A percentile compares a stretch with the other conserved stretches of the same genome.
These are phyloP conservation scores for Yamadazyma oceani DNA, from an alignment of 1,139 yeast species.

Conservation along the genomic window DNA sequence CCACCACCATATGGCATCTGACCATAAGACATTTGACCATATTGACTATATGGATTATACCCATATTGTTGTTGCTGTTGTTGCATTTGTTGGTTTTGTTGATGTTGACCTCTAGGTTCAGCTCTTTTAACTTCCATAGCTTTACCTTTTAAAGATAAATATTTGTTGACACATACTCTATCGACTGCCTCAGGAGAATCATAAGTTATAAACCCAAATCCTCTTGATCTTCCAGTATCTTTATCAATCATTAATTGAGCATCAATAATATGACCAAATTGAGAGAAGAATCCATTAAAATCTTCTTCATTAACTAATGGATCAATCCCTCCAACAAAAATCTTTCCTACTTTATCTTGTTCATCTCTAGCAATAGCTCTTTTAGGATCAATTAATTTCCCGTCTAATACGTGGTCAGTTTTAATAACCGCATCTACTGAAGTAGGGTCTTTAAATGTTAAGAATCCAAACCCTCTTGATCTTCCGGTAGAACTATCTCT, in stretches of 20 bases:
- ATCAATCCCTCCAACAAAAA: conserved; percentile 97
- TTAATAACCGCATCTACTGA: conserved; percentile 88
- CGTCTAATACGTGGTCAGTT: conserved; percentile 89
- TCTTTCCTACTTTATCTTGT: conserved; percentile 96
- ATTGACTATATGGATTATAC: conserved; percentile 38
- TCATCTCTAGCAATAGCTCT: conserved; percentile 98
- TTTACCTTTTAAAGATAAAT: conserved; percentile 81
- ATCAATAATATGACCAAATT: conserved; percentile 91
- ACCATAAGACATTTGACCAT: conserved; percentile 23
- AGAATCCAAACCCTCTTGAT: conserved; percentile 95
- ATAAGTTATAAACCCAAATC: conserved; percentile 96
- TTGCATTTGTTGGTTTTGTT: conserved; percentile 36
- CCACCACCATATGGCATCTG: conserved; percentile 33
- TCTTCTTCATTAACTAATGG: conserved; percentile 93
- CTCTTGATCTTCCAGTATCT: conserved; percentile 96
- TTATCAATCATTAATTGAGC: conserved; percentile 98
- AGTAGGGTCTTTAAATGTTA: conserved; percentile 78
- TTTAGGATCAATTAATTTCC: conserved; percentile 96
- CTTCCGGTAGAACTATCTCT: conserved; percentile 87
- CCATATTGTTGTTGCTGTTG: conserved; percentile 37
- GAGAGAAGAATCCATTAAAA: conserved; percentile 82
- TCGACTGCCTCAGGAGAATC: conserved; percentile 97
- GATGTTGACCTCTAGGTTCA: conserved; percentile 77
- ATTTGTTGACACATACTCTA: conserved; percentile 80
- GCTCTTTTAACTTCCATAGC: conserved; percentile 97